A percentile compares a stretch with the other conserved stretches of the same genome.
Conservation (phyloP, 139 green algal genomes). For the Chlamydomonas sp. region DNA sequence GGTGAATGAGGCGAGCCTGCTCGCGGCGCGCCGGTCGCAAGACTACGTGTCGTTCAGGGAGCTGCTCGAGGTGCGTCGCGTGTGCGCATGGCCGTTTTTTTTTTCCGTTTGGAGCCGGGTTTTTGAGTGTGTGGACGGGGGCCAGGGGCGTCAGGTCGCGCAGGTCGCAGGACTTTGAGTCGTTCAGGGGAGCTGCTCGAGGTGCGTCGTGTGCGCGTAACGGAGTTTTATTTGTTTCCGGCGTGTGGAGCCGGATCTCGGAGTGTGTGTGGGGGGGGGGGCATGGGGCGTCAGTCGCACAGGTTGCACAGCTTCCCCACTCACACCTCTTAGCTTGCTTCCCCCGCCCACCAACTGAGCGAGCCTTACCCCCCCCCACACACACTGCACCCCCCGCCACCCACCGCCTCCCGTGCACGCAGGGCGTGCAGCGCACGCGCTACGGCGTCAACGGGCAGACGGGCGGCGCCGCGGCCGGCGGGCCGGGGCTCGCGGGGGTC, state of each 20-base stretch:
- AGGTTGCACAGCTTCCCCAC: slow-evolving; percentile 27
- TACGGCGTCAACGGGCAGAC: slow-evolving; percentile 12
- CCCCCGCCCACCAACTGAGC: no score
- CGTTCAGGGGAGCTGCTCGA: slow-evolving; percentile 58
- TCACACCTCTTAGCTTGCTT: no score
- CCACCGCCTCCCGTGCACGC: no score
- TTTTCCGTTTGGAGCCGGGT: not conserved
- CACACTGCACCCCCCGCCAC: no score
- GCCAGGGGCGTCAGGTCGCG: no score
- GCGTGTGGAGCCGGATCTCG: not conserved
- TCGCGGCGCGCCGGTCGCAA: slow-evolving; percentile 55
- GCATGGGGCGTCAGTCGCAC: no score
- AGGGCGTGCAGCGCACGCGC: slow-evolving; percentile 9
- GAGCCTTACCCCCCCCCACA: no score
- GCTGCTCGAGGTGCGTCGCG: slow-evolving; percentile 55
- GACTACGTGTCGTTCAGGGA: slow-evolving; percentile 57
- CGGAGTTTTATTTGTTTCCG: not conserved
- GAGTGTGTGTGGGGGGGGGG: not conserved
- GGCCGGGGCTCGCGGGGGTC: not conserved
- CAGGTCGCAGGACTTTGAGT: slow-evolving; percentile 36
- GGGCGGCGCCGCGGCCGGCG: not conserved
- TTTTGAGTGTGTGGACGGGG: not conserved
- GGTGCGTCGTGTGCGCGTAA: slow-evolving; percentile 38
- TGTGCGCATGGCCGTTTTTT: slow-evolving; percentile 11
- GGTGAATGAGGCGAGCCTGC: slow-evolving; percentile 83